Evolutionary conservation across 2,329 filamentous ascomycete genomes (phyloP).

Genomic region (Ascochyta pisi): DNA sequence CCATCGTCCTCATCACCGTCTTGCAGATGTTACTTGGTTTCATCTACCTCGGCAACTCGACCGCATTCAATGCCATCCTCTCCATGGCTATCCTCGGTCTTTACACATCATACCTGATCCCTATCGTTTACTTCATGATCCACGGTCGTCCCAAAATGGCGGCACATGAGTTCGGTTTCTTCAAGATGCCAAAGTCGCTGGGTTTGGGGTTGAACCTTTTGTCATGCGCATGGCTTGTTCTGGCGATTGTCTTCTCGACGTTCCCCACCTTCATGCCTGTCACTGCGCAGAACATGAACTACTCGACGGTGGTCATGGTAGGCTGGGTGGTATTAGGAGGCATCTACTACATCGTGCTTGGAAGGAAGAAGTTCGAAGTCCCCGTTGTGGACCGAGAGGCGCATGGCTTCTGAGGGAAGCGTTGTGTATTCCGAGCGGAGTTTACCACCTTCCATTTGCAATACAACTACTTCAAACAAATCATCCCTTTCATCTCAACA

Average conservation of each 20-base stretch:
- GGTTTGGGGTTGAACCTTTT: conserved; percentile 52
- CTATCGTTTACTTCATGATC: conserved; percentile 50
- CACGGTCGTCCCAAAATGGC: conserved; percentile 42
- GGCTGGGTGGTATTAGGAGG: conserved; percentile 50
- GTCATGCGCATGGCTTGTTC: conserved; percentile 53
- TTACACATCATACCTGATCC: conserved; percentile 55
- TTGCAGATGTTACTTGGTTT: conserved; percentile 40
- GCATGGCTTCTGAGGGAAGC: conserved; percentile 18
- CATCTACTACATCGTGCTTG: conserved; percentile 43
- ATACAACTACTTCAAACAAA: not conserved
- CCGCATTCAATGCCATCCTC: conserved; percentile 53
- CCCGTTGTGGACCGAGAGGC: conserved; percentile 28
- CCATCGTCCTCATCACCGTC: conserved; percentile 39
- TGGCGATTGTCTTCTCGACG: conserved; percentile 56
- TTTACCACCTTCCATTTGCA: not conserved
- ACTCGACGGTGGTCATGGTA: conserved; percentile 53
- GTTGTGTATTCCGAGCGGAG: not conserved
- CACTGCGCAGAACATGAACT: conserved; percentile 56
- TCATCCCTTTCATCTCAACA: not conserved
- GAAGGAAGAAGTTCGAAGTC: conserved; percentile 34
- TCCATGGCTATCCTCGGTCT: conserved; percentile 54
- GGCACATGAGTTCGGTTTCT: conserved; percentile 19
- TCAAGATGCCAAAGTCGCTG: conserved; percentile 39
- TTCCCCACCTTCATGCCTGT: conserved; percentile 54
- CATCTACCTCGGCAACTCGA: conserved; percentile 53